These are phyloP conservation scores for Alternaria longipes DNA, from an alignment of 2,329 filamentous ascomycete genomes.

Conservation along the genomic window DNA sequence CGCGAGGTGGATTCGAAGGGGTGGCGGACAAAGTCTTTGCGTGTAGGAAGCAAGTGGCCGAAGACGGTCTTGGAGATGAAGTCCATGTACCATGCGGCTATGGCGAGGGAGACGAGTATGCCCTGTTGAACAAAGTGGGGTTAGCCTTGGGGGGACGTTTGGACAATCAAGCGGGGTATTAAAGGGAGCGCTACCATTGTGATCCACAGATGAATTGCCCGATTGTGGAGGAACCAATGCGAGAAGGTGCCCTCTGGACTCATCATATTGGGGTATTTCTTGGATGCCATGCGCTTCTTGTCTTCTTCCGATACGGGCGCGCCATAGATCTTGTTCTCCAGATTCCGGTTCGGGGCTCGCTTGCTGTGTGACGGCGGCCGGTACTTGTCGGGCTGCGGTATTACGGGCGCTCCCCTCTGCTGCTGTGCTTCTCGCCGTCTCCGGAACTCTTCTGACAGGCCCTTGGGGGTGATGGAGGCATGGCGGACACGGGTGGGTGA, in stretches of 20 bases:
- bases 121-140: constrained; percentile 55
- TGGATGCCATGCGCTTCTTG: constrained; percentile 69
- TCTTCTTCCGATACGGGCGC: constrained; percentile 74
- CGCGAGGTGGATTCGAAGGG: constrained; percentile 73
- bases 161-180: neutral
- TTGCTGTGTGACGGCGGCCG: constrained; percentile 89
- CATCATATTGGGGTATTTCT: constrained; percentile 88
- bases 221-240: constrained; percentile 84
- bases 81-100: constrained; percentile 78
- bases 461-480: constrained; percentile 42
- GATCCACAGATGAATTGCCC: constrained; percentile 80
- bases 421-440: constrained; percentile 43
- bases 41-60: constrained; percentile 77
- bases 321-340: constrained; percentile 74
- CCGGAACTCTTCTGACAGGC: constrained; percentile 44
- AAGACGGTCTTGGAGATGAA: constrained; percentile 83
- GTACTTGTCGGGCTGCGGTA: constrained; percentile 89
- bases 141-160: constrained; percentile 1
- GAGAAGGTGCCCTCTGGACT: constrained; percentile 82
- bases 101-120: constrained; percentile 73
- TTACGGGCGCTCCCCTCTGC: constrained; percentile 57
- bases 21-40: constrained; percentile 72
- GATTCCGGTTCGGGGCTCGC: constrained; percentile 66
- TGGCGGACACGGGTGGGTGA: constrained; percentile 36
- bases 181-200: constrained; percentile 69